Evolutionary conservation across 805 yeast genomes (phyloP).

Genomic region (Yamadazyma olivae): DNA sequence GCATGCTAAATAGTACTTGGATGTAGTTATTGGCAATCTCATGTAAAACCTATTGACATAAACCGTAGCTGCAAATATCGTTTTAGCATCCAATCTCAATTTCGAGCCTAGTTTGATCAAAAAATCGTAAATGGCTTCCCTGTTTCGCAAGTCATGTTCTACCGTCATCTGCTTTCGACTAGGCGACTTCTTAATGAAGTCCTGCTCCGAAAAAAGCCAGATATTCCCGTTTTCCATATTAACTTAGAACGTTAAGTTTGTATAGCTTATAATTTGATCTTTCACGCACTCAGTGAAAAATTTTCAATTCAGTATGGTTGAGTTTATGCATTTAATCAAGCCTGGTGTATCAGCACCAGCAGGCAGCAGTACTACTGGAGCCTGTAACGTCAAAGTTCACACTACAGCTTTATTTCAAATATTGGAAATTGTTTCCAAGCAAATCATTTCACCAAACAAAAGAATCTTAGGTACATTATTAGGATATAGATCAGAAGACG

Average conservation of each 20-base stretch:
- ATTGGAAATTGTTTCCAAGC: constrained; percentile 65
- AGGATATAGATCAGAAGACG: constrained; percentile 83
- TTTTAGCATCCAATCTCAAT: constrained; percentile 37
- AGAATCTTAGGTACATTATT: constrained; percentile 80
- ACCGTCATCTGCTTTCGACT: constrained; percentile 27
- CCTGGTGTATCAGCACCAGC: constrained; percentile 50
- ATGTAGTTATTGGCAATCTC: constrained; percentile 40
- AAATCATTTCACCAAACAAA: constrained; percentile 36
- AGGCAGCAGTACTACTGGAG: constrained; percentile 42
- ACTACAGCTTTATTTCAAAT: constrained; percentile 74
- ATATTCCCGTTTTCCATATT: no score
- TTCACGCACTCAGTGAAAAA: constrained; percentile 4
- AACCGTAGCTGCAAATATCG: constrained; percentile 42
- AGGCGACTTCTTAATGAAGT: constrained; percentile 29
- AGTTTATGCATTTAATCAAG: constrained; percentile 46
- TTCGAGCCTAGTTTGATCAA: constrained; percentile 32
- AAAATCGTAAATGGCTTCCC: constrained; percentile 39
- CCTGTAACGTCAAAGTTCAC: constrained; percentile 56
- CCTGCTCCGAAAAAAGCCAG: constrained; percentile 38
- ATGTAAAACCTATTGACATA: constrained; percentile 38
- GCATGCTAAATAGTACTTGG: constrained; percentile 42
- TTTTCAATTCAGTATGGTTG: constrained; percentile 17
- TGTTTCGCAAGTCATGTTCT: constrained; percentile 34
- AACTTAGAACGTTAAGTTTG: no score
- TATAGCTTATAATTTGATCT: no score